These are phyloP conservation scores for Bidens hawaiensis DNA, from an alignment of 140 eudicot genomes.

Conservation along the genomic window DNA sequence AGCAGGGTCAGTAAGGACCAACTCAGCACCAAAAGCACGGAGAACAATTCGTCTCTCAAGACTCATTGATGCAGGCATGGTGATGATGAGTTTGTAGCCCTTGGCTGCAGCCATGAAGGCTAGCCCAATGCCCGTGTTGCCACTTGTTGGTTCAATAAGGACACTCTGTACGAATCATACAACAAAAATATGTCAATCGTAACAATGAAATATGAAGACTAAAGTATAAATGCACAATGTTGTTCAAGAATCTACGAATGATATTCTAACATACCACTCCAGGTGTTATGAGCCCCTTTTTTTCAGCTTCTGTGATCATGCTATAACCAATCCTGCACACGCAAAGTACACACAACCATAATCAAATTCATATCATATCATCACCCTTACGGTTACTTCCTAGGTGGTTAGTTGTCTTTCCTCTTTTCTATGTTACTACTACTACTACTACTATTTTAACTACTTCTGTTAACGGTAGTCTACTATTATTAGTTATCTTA, in stretches of 20 bases:
- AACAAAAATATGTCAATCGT: constrained; percentile 4
- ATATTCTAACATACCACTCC: constrained; percentile 51
- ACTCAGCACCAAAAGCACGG: constrained; percentile 79
- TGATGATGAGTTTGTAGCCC: constrained; percentile 74
- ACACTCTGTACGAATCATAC: constrained; percentile 37
- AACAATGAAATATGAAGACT: background rate
- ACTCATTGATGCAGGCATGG: constrained; percentile 72
- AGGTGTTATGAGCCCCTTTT: constrained; percentile 69
- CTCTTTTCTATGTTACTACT: too few relatives aligned
- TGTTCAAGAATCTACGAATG: background rate
- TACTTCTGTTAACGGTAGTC: too few relatives aligned
- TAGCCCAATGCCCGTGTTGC: constrained; percentile 85
- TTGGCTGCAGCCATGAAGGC: constrained; percentile 87
- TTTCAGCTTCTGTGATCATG: constrained; percentile 88
- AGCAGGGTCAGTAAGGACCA: constrained; percentile 64
- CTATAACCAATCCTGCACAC: constrained; percentile 66
- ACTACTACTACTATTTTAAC: too few relatives aligned
- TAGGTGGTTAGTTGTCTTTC: too few relatives aligned
- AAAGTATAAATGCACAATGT: background rate
- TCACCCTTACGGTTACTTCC: too few relatives aligned
- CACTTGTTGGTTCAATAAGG: constrained; percentile 74
- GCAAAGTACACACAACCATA: constrained; percentile 20
- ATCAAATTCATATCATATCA: constrained; percentile 2
- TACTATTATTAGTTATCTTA: too few relatives aligned
- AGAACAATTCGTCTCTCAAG: constrained; percentile 62